Evolutionary conservation across 2,329 filamentous ascomycete species (phyloP).

Genomic region (Dryadomyces quercus-mongolicae): DNA sequence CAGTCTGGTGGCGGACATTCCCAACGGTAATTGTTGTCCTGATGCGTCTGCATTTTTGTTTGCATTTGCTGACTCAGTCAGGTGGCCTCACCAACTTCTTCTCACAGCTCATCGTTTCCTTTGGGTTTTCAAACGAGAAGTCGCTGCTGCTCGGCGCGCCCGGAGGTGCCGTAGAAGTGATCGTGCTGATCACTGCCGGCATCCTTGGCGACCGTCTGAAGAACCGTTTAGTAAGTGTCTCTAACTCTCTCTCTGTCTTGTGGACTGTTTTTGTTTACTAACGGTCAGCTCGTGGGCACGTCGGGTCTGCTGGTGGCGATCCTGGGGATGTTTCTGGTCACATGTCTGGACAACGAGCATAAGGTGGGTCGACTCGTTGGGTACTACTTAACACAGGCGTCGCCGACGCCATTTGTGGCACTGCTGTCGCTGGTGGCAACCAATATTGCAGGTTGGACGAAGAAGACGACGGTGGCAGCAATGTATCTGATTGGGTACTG

Average conservation of each 20-base stretch:
- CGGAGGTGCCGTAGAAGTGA: conserved; percentile 48
- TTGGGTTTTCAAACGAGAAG: conserved; percentile 52
- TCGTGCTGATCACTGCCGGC: conserved; percentile 16
- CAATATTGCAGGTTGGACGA: conserved; percentile 46
- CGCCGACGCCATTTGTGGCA: conserved; percentile 50
- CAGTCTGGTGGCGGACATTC: conserved; percentile 22
- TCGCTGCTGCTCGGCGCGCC: conserved; percentile 54
- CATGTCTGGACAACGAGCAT: conserved; percentile 45
- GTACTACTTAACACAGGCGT: conserved; percentile 53
- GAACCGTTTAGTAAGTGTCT: too few species aligned
- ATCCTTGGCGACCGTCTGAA: conserved; percentile 43
- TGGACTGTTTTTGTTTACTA: too few species aligned
- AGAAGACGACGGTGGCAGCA: conserved; percentile 45
- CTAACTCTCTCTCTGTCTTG: too few species aligned
- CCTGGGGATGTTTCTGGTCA: conserved; percentile 52
- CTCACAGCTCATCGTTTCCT: conserved; percentile 32
- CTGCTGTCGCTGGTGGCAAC: conserved; percentile 50
- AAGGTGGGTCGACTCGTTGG: conserved; percentile 47
- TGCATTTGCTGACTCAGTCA: neutral
- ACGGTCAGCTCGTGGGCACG: conserved; percentile 39
- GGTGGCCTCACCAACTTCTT: conserved; percentile 24
- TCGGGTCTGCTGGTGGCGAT: conserved; percentile 38
- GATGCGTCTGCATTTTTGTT: neutral
- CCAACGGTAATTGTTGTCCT: conserved; percentile 19
- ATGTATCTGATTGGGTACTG: conserved; percentile 40